Base-by-base conservation (phyloP, 2,329 filamentous ascomycete species). In the Ascocoryne sarcoides region DNA sequence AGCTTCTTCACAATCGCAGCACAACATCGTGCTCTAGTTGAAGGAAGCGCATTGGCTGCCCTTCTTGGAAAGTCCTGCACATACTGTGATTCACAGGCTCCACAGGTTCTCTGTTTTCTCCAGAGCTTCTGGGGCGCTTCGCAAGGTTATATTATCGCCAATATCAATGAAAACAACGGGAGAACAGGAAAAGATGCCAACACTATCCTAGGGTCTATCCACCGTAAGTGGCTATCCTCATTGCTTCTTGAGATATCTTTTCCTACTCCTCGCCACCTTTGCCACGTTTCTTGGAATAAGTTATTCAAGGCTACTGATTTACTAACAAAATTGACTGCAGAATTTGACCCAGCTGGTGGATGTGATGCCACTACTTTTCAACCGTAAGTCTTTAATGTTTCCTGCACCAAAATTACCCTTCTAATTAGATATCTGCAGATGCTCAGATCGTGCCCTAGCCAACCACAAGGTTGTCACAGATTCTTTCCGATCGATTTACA, bases 381-480 rank as follows among this genome's bases (percentile, higher is more conserved):
- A 62, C 84, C 85, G 8, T 89, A 50, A 39, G 49, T 7, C 23
- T 7, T 12, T 12, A 7, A 7, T 26, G 7, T 26, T 12, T 12
- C 23, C 7, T 7, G 7, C 23, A 7, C 7, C 23, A 26, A 26
- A 26, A 26, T 26, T 26, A 47, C 20, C 40, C 23, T 26, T 26
- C 23, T 26, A 26, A 26, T 12, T 12, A 7, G 23, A 26, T 2
- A 8, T 20, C 23, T 29, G 3, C 21, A 58, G 56, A 39, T 60
- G 58, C 37, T 59, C 56, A n/a, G 54, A 57, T 43, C 59, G 63
- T 30, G 77, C 80, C 2, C 68, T 92, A 20, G 73, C 82, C 15
- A 92, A 86, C 56, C 83, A 86, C 64, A 89, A 89, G 62, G 72
- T 70, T 2, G 73, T 85, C 4, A 77, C 79, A 0, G 82, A 90